Percentiles rank a stretch among this genome's conserved stretches.
These are phyloP conservation scores for Saturnispora kantuleensis DNA, from an alignment of 805 yeast genomes.

Conservation along the genomic window DNA sequence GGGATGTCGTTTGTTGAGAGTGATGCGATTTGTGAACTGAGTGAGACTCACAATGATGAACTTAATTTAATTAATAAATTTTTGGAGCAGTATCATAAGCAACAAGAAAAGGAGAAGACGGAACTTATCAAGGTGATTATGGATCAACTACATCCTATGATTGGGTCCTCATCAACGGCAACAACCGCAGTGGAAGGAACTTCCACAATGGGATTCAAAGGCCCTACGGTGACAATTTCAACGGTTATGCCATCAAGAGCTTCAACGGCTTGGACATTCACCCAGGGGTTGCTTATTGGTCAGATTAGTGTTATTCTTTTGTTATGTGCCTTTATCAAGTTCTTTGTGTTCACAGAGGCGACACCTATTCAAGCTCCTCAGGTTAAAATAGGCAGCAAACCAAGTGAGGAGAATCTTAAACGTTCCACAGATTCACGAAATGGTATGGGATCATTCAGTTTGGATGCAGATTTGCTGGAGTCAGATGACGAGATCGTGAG, in stretches of 20 bases:
- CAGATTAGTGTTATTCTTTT: constrained; percentile 62
- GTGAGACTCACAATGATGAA: constrained; percentile 1
- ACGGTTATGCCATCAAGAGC: constrained; percentile 6
- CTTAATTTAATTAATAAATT: constrained; percentile 1
- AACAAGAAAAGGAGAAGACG: constrained; percentile 10
- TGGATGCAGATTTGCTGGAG: constrained; percentile 1
- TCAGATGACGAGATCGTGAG: constrained; percentile 7
- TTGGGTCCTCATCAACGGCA: not conserved
- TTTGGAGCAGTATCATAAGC: constrained; percentile 13
- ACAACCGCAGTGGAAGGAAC: constrained; percentile 7
- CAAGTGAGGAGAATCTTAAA: constrained; percentile 2
- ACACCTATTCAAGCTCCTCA: constrained; percentile 29
- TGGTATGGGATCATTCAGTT: not conserved
- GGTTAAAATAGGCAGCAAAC: constrained; percentile 22
- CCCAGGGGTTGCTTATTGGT: constrained; percentile 67
- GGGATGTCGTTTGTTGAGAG: not conserved
- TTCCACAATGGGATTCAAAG: constrained; percentile 3
- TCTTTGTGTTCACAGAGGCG: constrained; percentile 67
- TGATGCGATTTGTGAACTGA: not conserved
- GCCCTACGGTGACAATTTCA: constrained; percentile 4
- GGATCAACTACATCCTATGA: constrained; percentile 3
- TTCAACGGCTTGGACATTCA: constrained; percentile 47
- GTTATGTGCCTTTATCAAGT: constrained; percentile 55
- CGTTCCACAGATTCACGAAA: constrained; percentile 1
- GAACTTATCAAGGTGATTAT: constrained; percentile 5